These are phyloP conservation scores for Colletotrichum godetiae DNA, from an alignment of 2,329 filamentous ascomycete genomes.

Conservation along the genomic window DNA sequence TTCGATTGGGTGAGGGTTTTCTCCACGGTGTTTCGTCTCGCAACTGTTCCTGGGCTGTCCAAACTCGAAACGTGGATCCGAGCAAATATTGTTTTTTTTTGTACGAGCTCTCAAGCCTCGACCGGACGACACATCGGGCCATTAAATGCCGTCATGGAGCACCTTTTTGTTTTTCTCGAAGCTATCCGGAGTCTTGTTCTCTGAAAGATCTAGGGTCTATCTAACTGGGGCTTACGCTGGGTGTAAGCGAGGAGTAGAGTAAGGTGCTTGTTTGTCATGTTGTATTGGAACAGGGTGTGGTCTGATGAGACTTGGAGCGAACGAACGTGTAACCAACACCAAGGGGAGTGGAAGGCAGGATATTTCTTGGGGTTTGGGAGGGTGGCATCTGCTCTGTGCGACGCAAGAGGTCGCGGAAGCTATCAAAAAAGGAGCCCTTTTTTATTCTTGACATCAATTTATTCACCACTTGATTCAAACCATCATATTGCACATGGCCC, in stretches of 20 bases:
- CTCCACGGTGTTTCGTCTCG: constrained; percentile 33
- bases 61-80: constrained; percentile 31
- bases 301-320: constrained; percentile 18
- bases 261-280: neutral
- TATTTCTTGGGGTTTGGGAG: constrained; percentile 19
- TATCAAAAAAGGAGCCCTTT: constrained; percentile 23
- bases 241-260: constrained; percentile 23
- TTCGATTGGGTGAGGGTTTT: constrained; percentile 21
- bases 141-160: neutral
- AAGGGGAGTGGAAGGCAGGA: neutral
- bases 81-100: constrained; percentile 23
- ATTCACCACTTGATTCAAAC: constrained; percentile 1
- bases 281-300: constrained; percentile 1
- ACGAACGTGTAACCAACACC: constrained; percentile 11
- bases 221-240: constrained; percentile 24
- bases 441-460: constrained; percentile 21
- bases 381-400: constrained; percentile 12
- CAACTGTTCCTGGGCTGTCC: constrained; percentile 29
- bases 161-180: constrained; percentile 2
- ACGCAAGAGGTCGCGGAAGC: constrained; percentile 12
- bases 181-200: neutral
- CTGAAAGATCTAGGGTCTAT: neutral
- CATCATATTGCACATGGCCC: neutral
- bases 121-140: constrained; percentile 12
- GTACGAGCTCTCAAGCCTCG: constrained; percentile 16